Evolutionary conservation across 768 basidiomycete genomes (phyloP).

Genomic region (Rhizopogon rudus): DNA sequence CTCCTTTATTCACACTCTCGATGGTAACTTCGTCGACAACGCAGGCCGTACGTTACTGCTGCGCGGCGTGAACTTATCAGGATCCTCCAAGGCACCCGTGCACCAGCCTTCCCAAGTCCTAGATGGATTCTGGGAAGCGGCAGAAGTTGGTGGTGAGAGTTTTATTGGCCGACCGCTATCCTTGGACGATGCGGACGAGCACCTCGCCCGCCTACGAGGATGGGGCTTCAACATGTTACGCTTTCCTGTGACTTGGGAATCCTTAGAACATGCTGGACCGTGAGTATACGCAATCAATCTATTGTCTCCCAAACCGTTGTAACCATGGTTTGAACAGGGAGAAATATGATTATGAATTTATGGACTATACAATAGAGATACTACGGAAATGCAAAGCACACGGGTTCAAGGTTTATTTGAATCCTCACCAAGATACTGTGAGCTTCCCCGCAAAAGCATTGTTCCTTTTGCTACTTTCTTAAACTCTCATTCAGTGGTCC

Average conservation of each 20-base stretch:
- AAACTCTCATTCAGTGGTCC: slow-evolving; percentile 62
- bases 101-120: slow-evolving; percentile 62
- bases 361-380: slow-evolving; percentile 86
- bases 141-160: slow-evolving; percentile 60
- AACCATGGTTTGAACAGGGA: slow-evolving; percentile 44
- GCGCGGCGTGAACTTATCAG: slow-evolving; percentile 93
- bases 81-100: slow-evolving; percentile 80
- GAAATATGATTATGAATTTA: slow-evolving; percentile 85
- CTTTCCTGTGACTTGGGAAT: slow-evolving; percentile 90
- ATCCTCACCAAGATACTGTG: slow-evolving; percentile 95
- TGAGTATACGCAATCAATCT: slow-evolving; percentile 41
- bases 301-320: not conserved
- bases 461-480: not conserved
- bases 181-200: slow-evolving; percentile 84
- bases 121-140: slow-evolving; percentile 79
- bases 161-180: slow-evolving; percentile 79
- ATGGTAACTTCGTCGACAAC: slow-evolving; percentile 69
- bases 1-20: slow-evolving; percentile 60
- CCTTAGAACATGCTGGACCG: slow-evolving; percentile 93
- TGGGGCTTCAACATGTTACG: slow-evolving; percentile 93
- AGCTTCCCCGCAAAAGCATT: slow-evolving; percentile 20
- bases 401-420: slow-evolving; percentile 89
- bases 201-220: slow-evolving; percentile 75
- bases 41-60: slow-evolving; percentile 74
- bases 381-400: slow-evolving; percentile 89